phyloP scores from a whole-genome alignment of 2,329 filamentous ascomycete genomes.

The Fusarium sacchari region DNA sequence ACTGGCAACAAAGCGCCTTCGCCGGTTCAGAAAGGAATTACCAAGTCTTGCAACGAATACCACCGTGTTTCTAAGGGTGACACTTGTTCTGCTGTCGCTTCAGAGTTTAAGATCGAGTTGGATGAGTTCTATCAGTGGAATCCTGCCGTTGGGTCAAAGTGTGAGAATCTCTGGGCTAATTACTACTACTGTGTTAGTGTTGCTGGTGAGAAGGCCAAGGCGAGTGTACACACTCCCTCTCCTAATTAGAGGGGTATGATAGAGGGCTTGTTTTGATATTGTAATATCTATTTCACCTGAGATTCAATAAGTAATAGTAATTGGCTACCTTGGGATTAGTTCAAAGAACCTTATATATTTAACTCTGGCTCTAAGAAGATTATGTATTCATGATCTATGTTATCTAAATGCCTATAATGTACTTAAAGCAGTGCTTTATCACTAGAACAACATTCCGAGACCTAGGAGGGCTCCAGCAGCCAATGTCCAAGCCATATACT shows the following conservation, averaged over 20 bases:
- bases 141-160: neutral
- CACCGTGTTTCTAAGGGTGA: neutral
- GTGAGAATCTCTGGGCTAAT: neutral
- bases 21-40: neutral
- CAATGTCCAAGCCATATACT: neutral
- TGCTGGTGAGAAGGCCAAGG: neutral
- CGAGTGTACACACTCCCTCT: neutral
- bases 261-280: fast-evolving
- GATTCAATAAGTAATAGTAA: neutral
- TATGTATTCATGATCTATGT: neutral
- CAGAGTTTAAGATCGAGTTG: neutral
- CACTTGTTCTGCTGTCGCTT: neutral
- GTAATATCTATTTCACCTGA: neutral
- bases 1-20: neutral
- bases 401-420: neutral
- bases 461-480: neutral
- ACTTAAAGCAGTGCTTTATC: fast-evolving
- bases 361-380: fast-evolving
- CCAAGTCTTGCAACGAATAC: neutral
- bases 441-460: neutral
- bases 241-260: neutral
- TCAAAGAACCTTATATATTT: too few species aligned
- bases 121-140: neutral
- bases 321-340: neutral
- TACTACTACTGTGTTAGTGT: neutral